Base-by-base conservation (phyloP, 1,139 yeast species). In the Nakaseomyces uthaithaninus region DNA sequence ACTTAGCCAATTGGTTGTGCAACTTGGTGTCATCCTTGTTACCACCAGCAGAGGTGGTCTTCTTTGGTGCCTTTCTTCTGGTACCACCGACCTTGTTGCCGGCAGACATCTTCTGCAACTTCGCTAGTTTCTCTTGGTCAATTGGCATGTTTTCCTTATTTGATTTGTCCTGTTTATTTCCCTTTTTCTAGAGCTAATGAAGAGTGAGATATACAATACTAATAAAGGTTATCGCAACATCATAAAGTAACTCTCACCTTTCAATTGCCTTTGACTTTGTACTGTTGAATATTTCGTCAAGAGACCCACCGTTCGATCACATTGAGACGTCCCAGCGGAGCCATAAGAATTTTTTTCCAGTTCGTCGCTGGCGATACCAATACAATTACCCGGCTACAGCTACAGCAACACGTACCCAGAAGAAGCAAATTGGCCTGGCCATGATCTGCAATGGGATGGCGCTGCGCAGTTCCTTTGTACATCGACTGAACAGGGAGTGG, bases 121-220 rank as follows among this genome's bases (percentile, higher is more conserved):
- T 81, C 59, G 89, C 91, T 72, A 82, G 73, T 69, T 82, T 82
- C 69, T 79, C 91, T 71, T 83, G 89, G 66, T 82, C 91, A 66
- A 82, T 74, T 67, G 87, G 87, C 93, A 82, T 82, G 44, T 18
- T 16, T 28, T 28, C 33, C 15, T 16, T 16, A 10, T 9, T 28
- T 14, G 25, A n/a, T 19, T 20, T 19, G 10, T 20, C 4, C 12
- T n/a, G 16, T 20, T 6, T 17, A 12, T 20, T 8, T 31, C 15
- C 11, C 14, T 28, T 3, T n/a, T n/a, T n/a, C n/a, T n/a, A n/a
- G n/a, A n/a, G n/a, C n/a, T n/a, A n/a, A n/a, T n/a, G n/a, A n/a
- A n/a, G n/a, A n/a, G n/a, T n/a, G n/a, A n/a, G n/a, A n/a, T n/a
- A n/a, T n/a, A n/a, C n/a, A n/a, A n/a, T n/a, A n/a, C n/a, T n/a